Conservation (phyloP, 208 protist species). For the Leishmania gerbilli region DNA sequence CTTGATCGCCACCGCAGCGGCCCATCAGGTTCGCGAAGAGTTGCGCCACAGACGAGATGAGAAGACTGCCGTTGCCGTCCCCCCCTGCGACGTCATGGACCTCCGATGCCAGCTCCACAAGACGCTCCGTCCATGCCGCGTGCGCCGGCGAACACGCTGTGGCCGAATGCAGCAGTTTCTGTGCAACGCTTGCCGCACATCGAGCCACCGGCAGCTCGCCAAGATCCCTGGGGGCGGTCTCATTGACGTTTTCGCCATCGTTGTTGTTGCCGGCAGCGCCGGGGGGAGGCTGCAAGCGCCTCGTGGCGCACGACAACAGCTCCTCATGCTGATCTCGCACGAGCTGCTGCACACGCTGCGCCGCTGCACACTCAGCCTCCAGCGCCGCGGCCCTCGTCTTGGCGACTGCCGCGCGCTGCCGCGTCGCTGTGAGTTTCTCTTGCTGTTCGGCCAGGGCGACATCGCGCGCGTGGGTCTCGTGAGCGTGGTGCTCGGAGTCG, state of each 20-base stretch:
- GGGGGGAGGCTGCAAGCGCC: not conserved
- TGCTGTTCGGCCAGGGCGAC: conserved; percentile 12
- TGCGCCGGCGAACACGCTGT: not conserved
- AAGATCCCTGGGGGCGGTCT: not conserved
- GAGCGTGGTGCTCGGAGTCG: conserved; percentile 5
- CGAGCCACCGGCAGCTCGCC: not conserved
- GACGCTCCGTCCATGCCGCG: conserved; percentile 2
- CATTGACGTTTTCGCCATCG: not conserved
- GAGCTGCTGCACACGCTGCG: conserved; percentile 2
- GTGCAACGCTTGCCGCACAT: conserved; percentile 2
- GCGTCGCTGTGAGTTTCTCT: conserved; percentile 8
- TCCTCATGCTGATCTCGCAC: conserved; percentile 8
- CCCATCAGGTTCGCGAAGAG: not conserved
- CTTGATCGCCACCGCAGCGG: not conserved
- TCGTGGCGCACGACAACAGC: not conserved
- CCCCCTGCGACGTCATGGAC: not conserved
- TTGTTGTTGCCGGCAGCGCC: not conserved
- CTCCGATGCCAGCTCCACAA: conserved; percentile 3
- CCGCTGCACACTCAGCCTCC: conserved; percentile 14
- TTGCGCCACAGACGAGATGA: not conserved
- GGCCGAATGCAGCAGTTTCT: not conserved
- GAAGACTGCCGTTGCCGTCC: not conserved
- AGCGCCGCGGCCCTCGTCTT: conserved; percentile 3
- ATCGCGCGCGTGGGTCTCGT: not conserved
- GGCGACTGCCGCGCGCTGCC: conserved; percentile 16